Percentiles rank a stretch among this genome's conserved stretches.
Evolutionary conservation across 345 rosid species (phyloP).

Genomic region (Sonneratia caseolaris): DNA sequence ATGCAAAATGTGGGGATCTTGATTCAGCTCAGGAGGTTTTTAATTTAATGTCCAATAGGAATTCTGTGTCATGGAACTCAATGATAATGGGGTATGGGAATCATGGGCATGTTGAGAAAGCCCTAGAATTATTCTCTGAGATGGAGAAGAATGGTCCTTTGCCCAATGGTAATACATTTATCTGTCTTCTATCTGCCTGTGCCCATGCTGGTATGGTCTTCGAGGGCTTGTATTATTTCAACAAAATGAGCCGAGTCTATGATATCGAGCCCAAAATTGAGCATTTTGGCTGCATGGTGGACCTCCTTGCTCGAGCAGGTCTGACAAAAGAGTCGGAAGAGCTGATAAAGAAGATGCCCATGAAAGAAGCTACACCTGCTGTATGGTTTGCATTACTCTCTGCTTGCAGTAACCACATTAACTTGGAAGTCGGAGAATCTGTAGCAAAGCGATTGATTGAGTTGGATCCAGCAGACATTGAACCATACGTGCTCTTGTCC

Average conservation of each 20-base stretch:
- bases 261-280: constrained; percentile 36
- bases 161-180: constrained; percentile 45
- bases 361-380: constrained; percentile 17
- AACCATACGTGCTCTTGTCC: constrained; percentile 39
- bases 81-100: constrained; percentile 30
- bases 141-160: constrained; percentile 35
- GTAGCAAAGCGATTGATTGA: constrained; percentile 37
- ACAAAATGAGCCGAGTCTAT: constrained; percentile 42
- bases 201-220: constrained; percentile 40
- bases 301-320: constrained; percentile 44
- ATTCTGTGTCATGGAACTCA: constrained; percentile 24
- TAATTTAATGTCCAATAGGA: constrained; percentile 21
- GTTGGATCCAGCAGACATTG: constrained; percentile 35
- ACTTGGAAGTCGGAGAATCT: constrained; percentile 36
- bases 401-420: constrained; percentile 24
- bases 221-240: constrained; percentile 65
- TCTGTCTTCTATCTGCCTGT: constrained; percentile 49
- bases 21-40: constrained; percentile 21
- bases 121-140: constrained; percentile 35
- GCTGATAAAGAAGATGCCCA: constrained; percentile 17
- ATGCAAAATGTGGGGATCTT: constrained; percentile 22
- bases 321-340: constrained; percentile 32
- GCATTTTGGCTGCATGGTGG: constrained; percentile 54
- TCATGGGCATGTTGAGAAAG: constrained; percentile 31
- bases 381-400: constrained; percentile 30